A percentile compares a stretch with the other conserved stretches of the same genome.
These are phyloP conservation scores for Fusarium nygamai DNA, from an alignment of 2,329 filamentous ascomycete genomes.

Conservation along the genomic window DNA sequence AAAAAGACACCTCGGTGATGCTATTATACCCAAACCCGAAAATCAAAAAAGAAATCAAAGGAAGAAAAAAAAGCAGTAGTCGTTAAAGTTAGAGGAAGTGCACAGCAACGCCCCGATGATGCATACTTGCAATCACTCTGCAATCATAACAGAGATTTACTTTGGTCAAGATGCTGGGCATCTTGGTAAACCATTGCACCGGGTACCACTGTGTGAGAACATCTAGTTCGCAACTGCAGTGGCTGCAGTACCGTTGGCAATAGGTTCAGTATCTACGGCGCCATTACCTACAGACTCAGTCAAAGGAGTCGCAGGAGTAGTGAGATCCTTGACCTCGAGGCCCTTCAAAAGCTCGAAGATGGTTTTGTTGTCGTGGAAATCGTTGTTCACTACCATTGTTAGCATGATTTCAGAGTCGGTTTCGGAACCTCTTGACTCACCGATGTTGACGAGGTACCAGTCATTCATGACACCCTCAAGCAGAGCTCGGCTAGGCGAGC, in stretches of 20 bases:
- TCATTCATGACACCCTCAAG: slow-evolving; percentile 86
- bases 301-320: slow-evolving; percentile 50
- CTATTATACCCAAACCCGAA: slow-evolving; percentile 37
- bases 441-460: slow-evolving; percentile 96
- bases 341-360: slow-evolving; percentile 90
- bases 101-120: slow-evolving; percentile 30
- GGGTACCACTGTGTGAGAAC: neutral
- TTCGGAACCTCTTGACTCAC: slow-evolving; percentile 59
- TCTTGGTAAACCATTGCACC: neutral
- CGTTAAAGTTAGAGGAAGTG: slow-evolving; percentile 28
- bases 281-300: slow-evolving; percentile 36
- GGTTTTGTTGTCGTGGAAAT: slow-evolving; percentile 85
- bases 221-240: slow-evolving; percentile 27
- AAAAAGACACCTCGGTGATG: slow-evolving; percentile 51
- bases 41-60: slow-evolving; percentile 12
- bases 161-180: slow-evolving; percentile 8
- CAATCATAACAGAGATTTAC: neutral
- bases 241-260: slow-evolving; percentile 18
- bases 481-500: slow-evolving; percentile 79
- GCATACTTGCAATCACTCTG: slow-evolving; percentile 26
- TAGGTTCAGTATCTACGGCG: slow-evolving; percentile 6
- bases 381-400: slow-evolving; percentile 81
- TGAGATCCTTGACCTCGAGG: slow-evolving; percentile 73
- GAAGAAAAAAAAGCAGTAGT: slow-evolving; percentile 7
- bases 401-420: neutral